Evolutionary conservation across 345 rosid species (phyloP).

Genomic region (Excoecaria cochinchinensis): DNA sequence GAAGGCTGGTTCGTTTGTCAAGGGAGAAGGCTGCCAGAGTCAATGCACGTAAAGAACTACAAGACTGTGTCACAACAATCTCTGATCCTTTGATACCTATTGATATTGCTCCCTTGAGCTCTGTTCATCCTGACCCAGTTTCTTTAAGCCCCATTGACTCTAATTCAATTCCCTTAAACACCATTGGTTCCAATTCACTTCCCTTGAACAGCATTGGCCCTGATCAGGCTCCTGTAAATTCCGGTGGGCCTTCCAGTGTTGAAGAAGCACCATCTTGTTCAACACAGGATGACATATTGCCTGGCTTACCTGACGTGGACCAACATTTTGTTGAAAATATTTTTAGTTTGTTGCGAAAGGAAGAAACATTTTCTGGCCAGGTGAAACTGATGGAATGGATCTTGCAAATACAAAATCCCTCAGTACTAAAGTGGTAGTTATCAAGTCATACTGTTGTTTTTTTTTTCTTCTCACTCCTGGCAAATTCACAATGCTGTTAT

Average conservation of each 20-base stretch:
- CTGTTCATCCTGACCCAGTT: neutral
- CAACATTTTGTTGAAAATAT: constrained; percentile 70
- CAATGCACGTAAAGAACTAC: constrained; percentile 30
- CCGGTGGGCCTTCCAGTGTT: constrained; percentile 21
- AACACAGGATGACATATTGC: constrained; percentile 48
- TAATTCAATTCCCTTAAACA: constrained; percentile 15
- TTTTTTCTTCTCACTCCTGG: constrained; percentile 7
- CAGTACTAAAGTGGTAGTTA: constrained; percentile 70
- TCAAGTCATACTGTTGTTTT: constrained; percentile 12
- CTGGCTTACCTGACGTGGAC: constrained; percentile 63
- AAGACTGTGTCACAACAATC: constrained; percentile 29
- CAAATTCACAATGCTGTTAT: constrained; percentile 17
- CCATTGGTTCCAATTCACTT: neutral
- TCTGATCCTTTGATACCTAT: constrained; percentile 39
- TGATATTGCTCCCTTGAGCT: constrained; percentile 36
- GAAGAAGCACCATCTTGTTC: constrained; percentile 59
- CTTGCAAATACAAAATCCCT: constrained; percentile 75
- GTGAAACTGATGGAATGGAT: constrained; percentile 90
- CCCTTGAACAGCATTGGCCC: constrained; percentile 4
- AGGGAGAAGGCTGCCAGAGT: constrained; percentile 65
- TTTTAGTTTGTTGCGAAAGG: constrained; percentile 60
- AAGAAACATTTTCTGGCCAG: constrained; percentile 92
- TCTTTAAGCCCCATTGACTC: constrained; percentile 5
- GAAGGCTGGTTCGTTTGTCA: constrained; percentile 70
- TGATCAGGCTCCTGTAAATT: constrained; percentile 10